Percentiles rank a stretch among this genome's conserved stretches.
Evolutionary conservation across 2,329 filamentous ascomycete species (phyloP).

Genomic region (Sporothrix pallida): DNA sequence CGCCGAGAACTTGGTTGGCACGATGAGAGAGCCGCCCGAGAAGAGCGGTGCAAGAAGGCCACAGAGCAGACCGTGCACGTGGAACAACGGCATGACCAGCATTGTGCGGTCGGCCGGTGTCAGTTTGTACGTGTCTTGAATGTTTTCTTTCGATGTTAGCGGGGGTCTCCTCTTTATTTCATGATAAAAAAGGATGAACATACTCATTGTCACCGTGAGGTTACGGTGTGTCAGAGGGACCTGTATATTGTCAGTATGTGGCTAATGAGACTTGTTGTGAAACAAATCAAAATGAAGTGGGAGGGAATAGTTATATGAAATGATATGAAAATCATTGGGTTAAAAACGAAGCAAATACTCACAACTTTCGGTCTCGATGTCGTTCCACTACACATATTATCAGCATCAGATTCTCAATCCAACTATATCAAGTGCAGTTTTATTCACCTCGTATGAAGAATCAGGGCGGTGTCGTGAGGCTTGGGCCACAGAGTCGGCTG

Average conservation of each 20-base stretch:
- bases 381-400: conserved; percentile 63
- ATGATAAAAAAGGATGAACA: conserved; percentile 39
- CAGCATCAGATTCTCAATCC: not conserved
- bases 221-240: conserved; percentile 82
- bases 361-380: conserved; percentile 85
- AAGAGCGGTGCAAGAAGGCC: conserved; percentile 78
- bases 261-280: too few relatives aligned
- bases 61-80: conserved; percentile 86
- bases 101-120: conserved; percentile 75
- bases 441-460: conserved; percentile 72
- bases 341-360: conserved; percentile 32
- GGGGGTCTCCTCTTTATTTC: not conserved
- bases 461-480: conserved; percentile 79
- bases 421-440: too few relatives aligned
- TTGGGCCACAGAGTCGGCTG: conserved; percentile 57
- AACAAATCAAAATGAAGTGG: not conserved
- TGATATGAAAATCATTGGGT: too few relatives aligned
- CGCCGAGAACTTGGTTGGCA: conserved; percentile 80
- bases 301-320: not conserved
- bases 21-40: conserved; percentile 78
- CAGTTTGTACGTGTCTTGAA: conserved; percentile 77
- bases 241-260: conserved; percentile 43
- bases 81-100: conserved; percentile 90
- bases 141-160: conserved; percentile 62
- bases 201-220: conserved; percentile 79